Evolutionary conservation across 1,284 basidiomycete genomes (phyloP).

Genomic region (Baeospora myosura): DNA sequence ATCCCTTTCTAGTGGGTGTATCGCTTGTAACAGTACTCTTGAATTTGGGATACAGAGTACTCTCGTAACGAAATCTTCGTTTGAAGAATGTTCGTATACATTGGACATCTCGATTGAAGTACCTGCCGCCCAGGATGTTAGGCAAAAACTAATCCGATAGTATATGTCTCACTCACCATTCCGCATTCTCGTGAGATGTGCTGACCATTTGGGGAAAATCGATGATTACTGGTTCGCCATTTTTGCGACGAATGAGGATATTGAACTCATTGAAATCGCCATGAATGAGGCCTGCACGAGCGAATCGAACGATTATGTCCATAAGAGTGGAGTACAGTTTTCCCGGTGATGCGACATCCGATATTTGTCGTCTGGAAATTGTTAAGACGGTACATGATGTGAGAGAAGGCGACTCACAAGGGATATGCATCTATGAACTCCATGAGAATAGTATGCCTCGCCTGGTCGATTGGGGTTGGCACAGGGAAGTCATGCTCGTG

Average conservation of each 20-base stretch:
- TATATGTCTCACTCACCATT: constrained; percentile 61
- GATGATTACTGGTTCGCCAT: constrained; percentile 86
- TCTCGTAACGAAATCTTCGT: constrained; percentile 90
- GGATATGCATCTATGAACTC: constrained; percentile 92
- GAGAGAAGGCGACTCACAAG: constrained; percentile 47
- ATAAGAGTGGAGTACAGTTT: constrained; percentile 89
- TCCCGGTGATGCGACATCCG: constrained; percentile 77
- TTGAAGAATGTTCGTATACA: constrained; percentile 94
- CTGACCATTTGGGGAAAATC: constrained; percentile 99
- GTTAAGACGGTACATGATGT: constrained; percentile 9
- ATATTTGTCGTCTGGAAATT: constrained; percentile 73
- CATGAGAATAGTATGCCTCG: constrained; percentile 94
- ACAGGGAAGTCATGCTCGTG: constrained; percentile 92
- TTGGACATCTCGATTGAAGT: constrained; percentile 97
- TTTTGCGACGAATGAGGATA: constrained; percentile 81
- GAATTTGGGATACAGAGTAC: constrained; percentile 82
- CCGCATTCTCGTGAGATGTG: constrained; percentile 93
- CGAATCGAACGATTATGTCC: constrained; percentile 94
- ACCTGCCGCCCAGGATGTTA: constrained; percentile 47
- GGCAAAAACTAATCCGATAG: constrained; percentile 6
- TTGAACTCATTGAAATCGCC: constrained; percentile 99
- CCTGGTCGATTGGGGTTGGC: constrained; percentile 89
- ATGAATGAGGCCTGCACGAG: constrained; percentile 89
- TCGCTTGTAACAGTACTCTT: constrained; percentile 50
- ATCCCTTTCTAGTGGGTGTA: constrained; percentile 39